Conservation (phyloP, 108 stramenopile genomes). For the Nannochloropsis granulata region DNA sequence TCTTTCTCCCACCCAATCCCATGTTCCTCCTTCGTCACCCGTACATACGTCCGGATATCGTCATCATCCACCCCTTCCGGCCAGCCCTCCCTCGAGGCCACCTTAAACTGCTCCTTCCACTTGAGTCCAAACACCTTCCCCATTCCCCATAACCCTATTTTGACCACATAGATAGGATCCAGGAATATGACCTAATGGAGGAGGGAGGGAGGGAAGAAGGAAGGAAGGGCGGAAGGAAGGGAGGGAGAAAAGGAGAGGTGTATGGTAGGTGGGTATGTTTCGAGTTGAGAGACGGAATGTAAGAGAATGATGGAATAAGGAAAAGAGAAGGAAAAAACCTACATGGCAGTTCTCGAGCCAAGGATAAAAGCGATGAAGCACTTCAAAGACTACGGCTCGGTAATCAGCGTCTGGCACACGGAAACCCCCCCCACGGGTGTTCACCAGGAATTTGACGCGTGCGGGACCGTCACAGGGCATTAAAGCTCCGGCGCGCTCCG, state of each 20-base stretch:
- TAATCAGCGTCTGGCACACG: not conserved
- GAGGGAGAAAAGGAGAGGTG: too few species aligned
- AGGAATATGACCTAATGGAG: not conserved
- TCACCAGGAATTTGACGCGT: not conserved
- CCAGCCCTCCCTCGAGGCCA: not conserved
- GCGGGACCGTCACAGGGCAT: not conserved
- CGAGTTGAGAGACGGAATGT: too few species aligned
- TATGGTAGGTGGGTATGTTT: too few species aligned
- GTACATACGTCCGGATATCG: not conserved
- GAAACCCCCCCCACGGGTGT: not conserved
- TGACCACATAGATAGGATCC: not conserved
- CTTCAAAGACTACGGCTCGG: not conserved
- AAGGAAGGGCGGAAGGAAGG: too few species aligned
- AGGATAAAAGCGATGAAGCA: not conserved
- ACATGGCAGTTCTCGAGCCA: not conserved
- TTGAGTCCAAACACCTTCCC: not conserved
- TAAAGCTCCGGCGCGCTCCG: not conserved
- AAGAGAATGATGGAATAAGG: too few species aligned
- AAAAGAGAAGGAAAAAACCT: too few species aligned
- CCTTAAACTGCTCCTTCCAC: not conserved
- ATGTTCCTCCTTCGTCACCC: not conserved
- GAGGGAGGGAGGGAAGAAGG: too few species aligned
- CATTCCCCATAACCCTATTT: not conserved
- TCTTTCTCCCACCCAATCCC: not conserved
- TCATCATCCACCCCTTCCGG: not conserved